These are phyloP conservation scores for Helichrysum umbraculigerum DNA, from an alignment of 129 eudicot species.

Conservation along the genomic window DNA sequence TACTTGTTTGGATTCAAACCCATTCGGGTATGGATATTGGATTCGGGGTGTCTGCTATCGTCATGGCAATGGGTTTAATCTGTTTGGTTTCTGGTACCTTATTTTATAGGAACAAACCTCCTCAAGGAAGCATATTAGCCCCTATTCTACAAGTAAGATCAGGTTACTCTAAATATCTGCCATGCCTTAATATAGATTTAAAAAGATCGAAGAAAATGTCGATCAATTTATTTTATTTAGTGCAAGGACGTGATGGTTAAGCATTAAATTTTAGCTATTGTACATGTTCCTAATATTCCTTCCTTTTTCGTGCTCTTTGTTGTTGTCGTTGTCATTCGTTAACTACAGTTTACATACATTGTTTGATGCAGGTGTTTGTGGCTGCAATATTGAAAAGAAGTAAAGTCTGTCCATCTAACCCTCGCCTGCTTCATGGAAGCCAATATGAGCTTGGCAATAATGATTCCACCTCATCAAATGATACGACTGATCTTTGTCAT, in stretches of 20 bases:
- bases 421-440: slow-evolving; percentile 54
- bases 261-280: neutral
- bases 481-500: slow-evolving; percentile 27
- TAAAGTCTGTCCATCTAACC: slow-evolving; percentile 46
- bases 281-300: slow-evolving; percentile 5
- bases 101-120: slow-evolving; percentile 75
- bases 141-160: slow-evolving; percentile 74
- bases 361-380: slow-evolving; percentile 51
- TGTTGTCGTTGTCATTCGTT: neutral
- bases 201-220: too few species aligned
- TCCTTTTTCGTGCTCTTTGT: neutral
- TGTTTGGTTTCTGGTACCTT: slow-evolving; percentile 68
- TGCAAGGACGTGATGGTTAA: slow-evolving; percentile 23
- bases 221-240: neutral
- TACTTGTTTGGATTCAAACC: slow-evolving; percentile 87
- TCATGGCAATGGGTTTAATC: slow-evolving; percentile 79
- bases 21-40: slow-evolving; percentile 98
- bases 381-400: slow-evolving; percentile 70
- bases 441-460: slow-evolving; percentile 22
- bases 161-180: neutral
- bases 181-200: neutral
- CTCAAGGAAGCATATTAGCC: slow-evolving; percentile 71
- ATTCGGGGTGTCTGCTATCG: slow-evolving; percentile 88
- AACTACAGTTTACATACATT: neutral
- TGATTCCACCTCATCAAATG: slow-evolving; percentile 7